phyloP scores from a whole-genome alignment of 2,329 filamentous ascomycete genomes.

The Periconia macrospinosa region DNA sequence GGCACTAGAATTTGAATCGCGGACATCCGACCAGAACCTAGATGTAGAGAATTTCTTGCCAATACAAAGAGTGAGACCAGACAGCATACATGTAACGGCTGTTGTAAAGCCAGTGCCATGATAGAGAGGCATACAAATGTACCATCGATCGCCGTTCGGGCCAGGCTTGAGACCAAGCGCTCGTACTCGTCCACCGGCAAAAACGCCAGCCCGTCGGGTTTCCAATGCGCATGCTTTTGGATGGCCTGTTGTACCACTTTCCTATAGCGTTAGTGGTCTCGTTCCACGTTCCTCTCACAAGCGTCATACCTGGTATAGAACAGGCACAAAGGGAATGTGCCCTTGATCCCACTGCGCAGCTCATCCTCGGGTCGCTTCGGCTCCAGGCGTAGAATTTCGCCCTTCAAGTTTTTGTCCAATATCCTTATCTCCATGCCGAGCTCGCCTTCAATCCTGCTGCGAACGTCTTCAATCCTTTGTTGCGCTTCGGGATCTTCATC shows the following conservation, averaged over 20 bases:
- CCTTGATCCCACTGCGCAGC: constrained; percentile 56
- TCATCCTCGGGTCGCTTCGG: constrained; percentile 58
- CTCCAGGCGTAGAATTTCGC: constrained; percentile 51
- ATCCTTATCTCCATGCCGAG: constrained; percentile 62
- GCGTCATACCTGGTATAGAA: constrained; percentile 66
- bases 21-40: constrained; percentile 72
- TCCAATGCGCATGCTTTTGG: constrained; percentile 71
- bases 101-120: constrained; percentile 72
- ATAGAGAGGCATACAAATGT: constrained; percentile 77
- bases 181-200: constrained; percentile 41
- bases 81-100: constrained; percentile 58
- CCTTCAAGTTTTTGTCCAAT: constrained; percentile 54
- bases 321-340: constrained; percentile 61
- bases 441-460: constrained; percentile 52
- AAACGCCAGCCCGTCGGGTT: constrained; percentile 49
- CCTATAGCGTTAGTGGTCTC: constrained; percentile 10
- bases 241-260: constrained; percentile 71
- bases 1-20: constrained; percentile 67
- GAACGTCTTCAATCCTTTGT: constrained; percentile 59
- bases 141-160: constrained; percentile 63
- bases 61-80: constrained; percentile 62
- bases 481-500: constrained; percentile 54
- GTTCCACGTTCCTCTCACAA: not conserved
- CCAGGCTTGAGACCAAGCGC: constrained; percentile 42
- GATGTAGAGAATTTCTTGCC: constrained; percentile 69